A percentile compares a stretch with the other conserved stretches of the same genome.
These are phyloP conservation scores for Komagataella ulmi DNA, from an alignment of 805 yeast species.

Conservation along the genomic window DNA sequence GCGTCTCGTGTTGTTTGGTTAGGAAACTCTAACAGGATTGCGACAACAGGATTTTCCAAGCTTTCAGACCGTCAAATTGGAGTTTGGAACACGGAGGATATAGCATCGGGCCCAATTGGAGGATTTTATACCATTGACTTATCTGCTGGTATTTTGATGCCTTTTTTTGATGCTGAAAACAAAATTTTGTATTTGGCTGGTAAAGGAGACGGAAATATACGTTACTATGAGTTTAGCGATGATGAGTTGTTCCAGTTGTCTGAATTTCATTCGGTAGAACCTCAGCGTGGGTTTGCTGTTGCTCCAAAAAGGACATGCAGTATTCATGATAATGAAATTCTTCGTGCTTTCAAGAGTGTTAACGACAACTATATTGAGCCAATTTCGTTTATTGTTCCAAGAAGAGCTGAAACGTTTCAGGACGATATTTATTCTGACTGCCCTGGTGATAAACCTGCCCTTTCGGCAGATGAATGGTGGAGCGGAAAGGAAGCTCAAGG, in stretches of 20 bases:
- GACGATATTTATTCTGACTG: conserved; percentile 88
- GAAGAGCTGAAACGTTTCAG: conserved; percentile 88
- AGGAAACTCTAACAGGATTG: conserved; percentile 73
- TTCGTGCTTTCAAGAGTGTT: conserved; percentile 75
- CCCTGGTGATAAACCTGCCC: conserved; percentile 68
- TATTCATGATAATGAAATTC: conserved; percentile 72
- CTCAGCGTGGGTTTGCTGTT: conserved; percentile 92
- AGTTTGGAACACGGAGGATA: conserved; percentile 73
- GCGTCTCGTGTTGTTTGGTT: conserved; percentile 82
- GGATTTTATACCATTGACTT: conserved; percentile 82
- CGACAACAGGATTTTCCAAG: conserved; percentile 90
- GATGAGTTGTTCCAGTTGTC: conserved; percentile 75
- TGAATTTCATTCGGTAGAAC: conserved; percentile 80
- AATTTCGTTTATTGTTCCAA: conserved; percentile 83
- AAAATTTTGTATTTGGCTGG: conserved; percentile 83
- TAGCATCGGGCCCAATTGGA: conserved; percentile 75
- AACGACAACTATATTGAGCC: conserved; percentile 82
- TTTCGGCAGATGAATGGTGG: conserved; percentile 69
- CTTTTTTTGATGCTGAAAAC: conserved; percentile 74
- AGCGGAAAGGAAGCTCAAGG: conserved; percentile 70
- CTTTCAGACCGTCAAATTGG: conserved; percentile 92
- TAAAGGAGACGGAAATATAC: conserved; percentile 95
- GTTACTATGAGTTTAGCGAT: conserved; percentile 81
- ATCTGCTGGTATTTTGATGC: conserved; percentile 88
- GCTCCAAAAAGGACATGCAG: conserved; percentile 77